Evolutionary conservation across 345 rosid species (phyloP), one percentile per base, ranked within the genome.

Genomic region (Firmiana major): DNA sequence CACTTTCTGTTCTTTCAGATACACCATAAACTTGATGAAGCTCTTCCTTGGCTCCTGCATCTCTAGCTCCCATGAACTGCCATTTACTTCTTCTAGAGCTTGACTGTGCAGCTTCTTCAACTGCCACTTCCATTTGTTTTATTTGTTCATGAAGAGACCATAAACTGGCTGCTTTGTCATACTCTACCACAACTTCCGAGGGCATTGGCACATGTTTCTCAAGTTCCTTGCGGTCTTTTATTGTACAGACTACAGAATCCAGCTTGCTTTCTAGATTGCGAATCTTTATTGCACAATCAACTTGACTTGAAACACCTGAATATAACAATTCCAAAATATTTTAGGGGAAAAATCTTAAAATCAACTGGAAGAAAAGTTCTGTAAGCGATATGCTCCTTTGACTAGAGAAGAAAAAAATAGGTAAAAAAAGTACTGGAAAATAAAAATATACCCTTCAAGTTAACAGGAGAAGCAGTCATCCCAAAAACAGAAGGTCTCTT

Each of bases 1-100:
- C 99, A 84, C 98, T 92, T 76, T 95, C 99, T 2, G 99, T 92
- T 86, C 97, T 90, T 84, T 95, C 99, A 75, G 98, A 92, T 34
- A 95, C 98, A 57, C 99, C 99, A 79, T 95, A 95, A 81, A 95
- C 97, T 84, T 95, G 97, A 69, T 90, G 94, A 67, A 95, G 82
- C 79, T 93, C 98, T 80, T 95, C 99, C 86, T 90, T 95, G 0
- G 97, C 92, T 75, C 99, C 99, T 76, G 99, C 99, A 86, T 95
- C 99, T 81, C 99, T 90, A 55, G 99, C 99, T 80, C 99, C 99
- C 99, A 95, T 95, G 84, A 95, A 95, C 66, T 95, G 98, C 99
- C 99, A 95, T 83, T 95, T 95, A 84, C 98, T 95, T 84, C 84
- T 92, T 81, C 92, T 87, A 71, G 91, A 92, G 82, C 97, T 92